A percentile compares a stretch with the other conserved stretches of the same genome.
Conservation (phyloP, 805 yeast genomes). For the Hyphopichia homilentoma region DNA sequence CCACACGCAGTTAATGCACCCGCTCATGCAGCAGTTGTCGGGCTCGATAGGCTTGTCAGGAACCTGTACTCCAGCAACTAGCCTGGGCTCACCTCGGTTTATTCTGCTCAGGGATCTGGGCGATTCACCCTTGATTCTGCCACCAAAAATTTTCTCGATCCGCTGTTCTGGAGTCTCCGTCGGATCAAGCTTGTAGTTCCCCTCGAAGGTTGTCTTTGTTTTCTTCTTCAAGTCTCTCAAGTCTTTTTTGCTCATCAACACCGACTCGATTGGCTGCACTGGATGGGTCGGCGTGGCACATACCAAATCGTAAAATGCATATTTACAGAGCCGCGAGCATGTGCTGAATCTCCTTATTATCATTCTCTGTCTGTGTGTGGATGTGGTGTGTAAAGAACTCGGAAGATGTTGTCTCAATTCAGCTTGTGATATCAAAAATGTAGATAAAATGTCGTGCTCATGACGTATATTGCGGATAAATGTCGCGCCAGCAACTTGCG, state of each 20-base stretch:
- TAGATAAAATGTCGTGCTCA: too few species aligned
- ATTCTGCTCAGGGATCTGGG: slow-evolving; percentile 38
- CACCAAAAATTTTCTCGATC: slow-evolving; percentile 51
- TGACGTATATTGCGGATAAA: too few species aligned
- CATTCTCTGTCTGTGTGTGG: too few species aligned
- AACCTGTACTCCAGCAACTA: slow-evolving; percentile 61
- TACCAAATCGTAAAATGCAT: slow-evolving; percentile 35
- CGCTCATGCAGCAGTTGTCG: slow-evolving; percentile 96
- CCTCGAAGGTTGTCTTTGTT: slow-evolving; percentile 27
- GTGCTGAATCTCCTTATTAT: too few species aligned
- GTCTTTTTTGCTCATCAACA: slow-evolving; percentile 19
- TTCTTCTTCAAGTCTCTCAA: slow-evolving; percentile 13
- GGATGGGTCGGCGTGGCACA: slow-evolving; percentile 31
- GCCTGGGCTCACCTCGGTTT: slow-evolving; percentile 31
- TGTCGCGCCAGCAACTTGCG: too few species aligned
- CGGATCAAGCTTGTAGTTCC: slow-evolving; percentile 24
- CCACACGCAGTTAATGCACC: slow-evolving; percentile 97
- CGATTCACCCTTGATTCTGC: slow-evolving; percentile 50
- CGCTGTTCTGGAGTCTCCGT: slow-evolving; percentile 41
- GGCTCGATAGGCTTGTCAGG: slow-evolving; percentile 88
- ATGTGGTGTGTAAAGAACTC: too few species aligned
- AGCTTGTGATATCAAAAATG: too few species aligned
- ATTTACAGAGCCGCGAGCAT: too few species aligned
- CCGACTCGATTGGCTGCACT: slow-evolving; percentile 28
- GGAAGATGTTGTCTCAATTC: too few species aligned